A percentile compares a stretch with the other conserved stretches of the same genome.
phyloP scores from a whole-genome alignment of 139 green algal genomes.

The Mesotaenium endlicherianum region DNA sequence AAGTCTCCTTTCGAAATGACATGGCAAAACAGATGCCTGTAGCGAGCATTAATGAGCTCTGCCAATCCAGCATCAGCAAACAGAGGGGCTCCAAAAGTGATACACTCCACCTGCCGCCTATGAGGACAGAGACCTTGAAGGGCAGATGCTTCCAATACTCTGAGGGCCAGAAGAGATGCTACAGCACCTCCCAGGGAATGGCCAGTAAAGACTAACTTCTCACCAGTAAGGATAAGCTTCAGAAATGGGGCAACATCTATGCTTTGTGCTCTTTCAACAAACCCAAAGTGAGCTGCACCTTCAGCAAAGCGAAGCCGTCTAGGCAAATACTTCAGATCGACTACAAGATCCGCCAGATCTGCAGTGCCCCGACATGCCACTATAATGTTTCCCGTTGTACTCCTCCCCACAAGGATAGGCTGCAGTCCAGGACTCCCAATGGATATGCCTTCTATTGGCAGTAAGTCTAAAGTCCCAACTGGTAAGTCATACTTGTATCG shows the following conservation, averaged over 20 bases:
- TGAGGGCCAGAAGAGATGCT: slow-evolving; percentile 16
- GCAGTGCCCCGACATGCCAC: slow-evolving; percentile 30
- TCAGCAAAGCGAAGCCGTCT: slow-evolving; percentile 4
- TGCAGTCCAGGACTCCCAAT: background rate
- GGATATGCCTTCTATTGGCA: background rate
- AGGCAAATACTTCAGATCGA: slow-evolving; percentile 20
- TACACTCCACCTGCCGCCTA: slow-evolving; percentile 8
- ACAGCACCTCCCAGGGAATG: slow-evolving; percentile 39
- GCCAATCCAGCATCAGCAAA: slow-evolving; percentile 28
- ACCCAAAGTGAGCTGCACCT: slow-evolving; percentile 23
- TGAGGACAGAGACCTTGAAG: slow-evolving; percentile 1
- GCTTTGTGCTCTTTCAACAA: slow-evolving; percentile 22
- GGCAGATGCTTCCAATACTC: slow-evolving; percentile 21
- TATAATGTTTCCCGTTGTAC: slow-evolving; percentile 8
- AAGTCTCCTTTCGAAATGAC: slow-evolving; percentile 34
- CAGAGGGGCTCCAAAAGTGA: slow-evolving; percentile 39
- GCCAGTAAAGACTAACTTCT: slow-evolving; percentile 38
- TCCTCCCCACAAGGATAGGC: slow-evolving; percentile 7
- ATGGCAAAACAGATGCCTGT: slow-evolving; percentile 21
- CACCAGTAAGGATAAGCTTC: background rate
- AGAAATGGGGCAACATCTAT: slow-evolving; percentile 14
- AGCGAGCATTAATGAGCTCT: slow-evolving; percentile 35
- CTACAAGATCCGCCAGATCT: background rate
- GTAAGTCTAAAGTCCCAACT: slow-evolving; percentile 29
- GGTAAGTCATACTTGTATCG: slow-evolving; percentile 31